Conservation (phyloP, 768 basidiomycete genomes). For the Leccinum rimulosum region DNA sequence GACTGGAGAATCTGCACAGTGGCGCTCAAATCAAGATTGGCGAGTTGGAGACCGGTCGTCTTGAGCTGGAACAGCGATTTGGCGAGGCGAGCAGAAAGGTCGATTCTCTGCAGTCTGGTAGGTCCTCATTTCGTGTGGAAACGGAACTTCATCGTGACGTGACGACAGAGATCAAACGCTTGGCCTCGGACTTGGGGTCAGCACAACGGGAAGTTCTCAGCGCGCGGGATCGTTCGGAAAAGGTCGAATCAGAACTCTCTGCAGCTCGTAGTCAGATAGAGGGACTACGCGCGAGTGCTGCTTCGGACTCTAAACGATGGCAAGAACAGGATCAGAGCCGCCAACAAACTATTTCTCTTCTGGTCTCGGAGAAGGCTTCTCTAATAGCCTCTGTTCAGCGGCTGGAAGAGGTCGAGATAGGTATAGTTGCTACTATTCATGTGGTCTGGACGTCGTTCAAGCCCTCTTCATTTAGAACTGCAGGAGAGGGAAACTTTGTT, state of each 20-base stretch:
- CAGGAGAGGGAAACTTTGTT: constrained; percentile 43
- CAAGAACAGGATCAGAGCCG: constrained; percentile 49
- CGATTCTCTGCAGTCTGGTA: constrained; percentile 22
- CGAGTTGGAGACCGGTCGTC: constrained; percentile 9
- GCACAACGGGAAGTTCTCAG: constrained; percentile 12
- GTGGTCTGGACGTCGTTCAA: background rate
- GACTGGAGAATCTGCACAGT: constrained; percentile 14
- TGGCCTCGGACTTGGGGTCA: constrained; percentile 18
- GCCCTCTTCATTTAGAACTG: constrained; percentile 35
- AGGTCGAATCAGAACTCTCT: constrained; percentile 23
- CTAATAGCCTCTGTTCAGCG: constrained; percentile 57
- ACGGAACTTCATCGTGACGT: constrained; percentile 28
- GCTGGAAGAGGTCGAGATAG: constrained; percentile 55
- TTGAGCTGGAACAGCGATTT: constrained; percentile 14
- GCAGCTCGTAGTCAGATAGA: constrained; percentile 20
- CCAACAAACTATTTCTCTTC: constrained; percentile 70
- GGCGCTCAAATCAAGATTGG: constrained; percentile 17
- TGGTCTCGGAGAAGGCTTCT: constrained; percentile 71
- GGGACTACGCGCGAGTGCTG: constrained; percentile 14
- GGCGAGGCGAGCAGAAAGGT: constrained; percentile 5
- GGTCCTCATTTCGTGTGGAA: constrained; percentile 18
- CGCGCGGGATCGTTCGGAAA: constrained; percentile 12
- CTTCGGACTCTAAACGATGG: constrained; percentile 15
- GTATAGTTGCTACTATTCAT: constrained; percentile 40
- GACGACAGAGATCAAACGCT: constrained; percentile 18